Conservation (phyloP, 306 rosid species). For the Gastrolobium bilobum region DNA sequence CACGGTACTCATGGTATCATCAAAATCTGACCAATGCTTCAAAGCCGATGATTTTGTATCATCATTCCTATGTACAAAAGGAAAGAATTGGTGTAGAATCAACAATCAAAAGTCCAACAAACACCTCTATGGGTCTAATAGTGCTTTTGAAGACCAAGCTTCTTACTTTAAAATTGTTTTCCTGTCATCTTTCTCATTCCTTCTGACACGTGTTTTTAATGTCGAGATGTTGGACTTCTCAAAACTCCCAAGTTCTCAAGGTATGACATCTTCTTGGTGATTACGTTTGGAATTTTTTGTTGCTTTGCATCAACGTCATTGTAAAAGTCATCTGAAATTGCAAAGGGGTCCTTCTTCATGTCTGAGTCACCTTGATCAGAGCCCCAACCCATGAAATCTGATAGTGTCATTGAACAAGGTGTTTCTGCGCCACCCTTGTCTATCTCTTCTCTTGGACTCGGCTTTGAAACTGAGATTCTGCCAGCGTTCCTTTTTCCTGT, state of each 20-base stretch:
- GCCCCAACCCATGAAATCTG: slow-evolving; percentile 97
- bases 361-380: slow-evolving; percentile 61
- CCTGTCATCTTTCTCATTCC: slow-evolving; percentile 26
- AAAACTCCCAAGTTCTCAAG: slow-evolving; percentile 78
- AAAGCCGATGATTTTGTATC: slow-evolving; percentile 47
- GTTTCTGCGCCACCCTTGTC: slow-evolving; percentile 50
- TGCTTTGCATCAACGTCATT: slow-evolving; percentile 56
- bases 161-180: slow-evolving; percentile 19
- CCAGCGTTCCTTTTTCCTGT: slow-evolving; percentile 24
- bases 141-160: slow-evolving; percentile 46
- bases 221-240: slow-evolving; percentile 90
- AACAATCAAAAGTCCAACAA: slow-evolving; percentile 51
- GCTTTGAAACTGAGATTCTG: slow-evolving; percentile 47
- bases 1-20: slow-evolving; percentile 32
- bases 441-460: slow-evolving; percentile 56
- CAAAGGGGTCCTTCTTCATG: slow-evolving; percentile 53
- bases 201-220: slow-evolving; percentile 48
- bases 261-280: slow-evolving; percentile 75
- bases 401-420: slow-evolving; percentile 70
- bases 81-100: slow-evolving; percentile 55
- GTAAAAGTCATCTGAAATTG: slow-evolving; percentile 50
- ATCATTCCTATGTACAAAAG: slow-evolving; percentile 70
- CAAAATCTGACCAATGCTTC: slow-evolving; percentile 53
- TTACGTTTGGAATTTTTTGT: slow-evolving; percentile 60
- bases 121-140: slow-evolving; percentile 42